Percentiles rank a stretch among this genome's conserved stretches.
These are phyloP conservation scores for Marasmius sp. DNA, from an alignment of 1,284 basidiomycete species.

Conservation along the genomic window DNA sequence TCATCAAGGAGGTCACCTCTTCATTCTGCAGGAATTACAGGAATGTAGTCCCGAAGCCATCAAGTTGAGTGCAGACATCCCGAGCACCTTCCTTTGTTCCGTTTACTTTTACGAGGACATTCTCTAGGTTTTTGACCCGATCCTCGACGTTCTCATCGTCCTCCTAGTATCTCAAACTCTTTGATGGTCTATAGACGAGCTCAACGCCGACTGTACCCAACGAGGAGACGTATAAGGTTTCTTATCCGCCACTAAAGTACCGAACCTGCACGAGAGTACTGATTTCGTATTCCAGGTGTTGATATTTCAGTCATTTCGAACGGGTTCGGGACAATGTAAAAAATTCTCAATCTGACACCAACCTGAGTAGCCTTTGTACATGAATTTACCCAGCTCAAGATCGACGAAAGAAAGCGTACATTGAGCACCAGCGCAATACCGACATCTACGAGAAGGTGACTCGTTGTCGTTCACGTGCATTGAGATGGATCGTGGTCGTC, in stretches of 20 bases:
- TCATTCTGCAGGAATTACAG: conserved; percentile 41
- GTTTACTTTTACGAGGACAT: background rate
- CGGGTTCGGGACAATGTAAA: too few species aligned
- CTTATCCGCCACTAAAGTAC: conserved; percentile 26
- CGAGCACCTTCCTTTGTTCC: conserved; percentile 25
- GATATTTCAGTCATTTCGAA: background rate
- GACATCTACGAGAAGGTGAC: too few species aligned
- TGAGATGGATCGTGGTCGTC: too few species aligned
- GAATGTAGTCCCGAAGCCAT: conserved; percentile 55
- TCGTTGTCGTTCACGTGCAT: too few species aligned
- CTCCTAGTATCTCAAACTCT: too few species aligned
- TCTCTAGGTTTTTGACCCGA: conserved; percentile 66
- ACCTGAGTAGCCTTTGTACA: too few species aligned
- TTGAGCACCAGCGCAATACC: too few species aligned
- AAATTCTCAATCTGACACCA: too few species aligned
- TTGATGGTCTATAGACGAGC: too few species aligned
- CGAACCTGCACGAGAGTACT: background rate
- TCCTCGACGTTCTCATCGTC: conserved; percentile 59
- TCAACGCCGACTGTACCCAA: conserved; percentile 54
- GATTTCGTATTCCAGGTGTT: background rate
- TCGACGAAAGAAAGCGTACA: too few species aligned
- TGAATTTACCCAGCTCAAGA: too few species aligned
- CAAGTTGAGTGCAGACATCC: conserved; percentile 73
- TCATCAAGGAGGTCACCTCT: conserved; percentile 19
- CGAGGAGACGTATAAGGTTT: conserved; percentile 42